Conservation (phyloP, 1,284 basidiomycete species). For the Papiliotrema fonsecae region DNA sequence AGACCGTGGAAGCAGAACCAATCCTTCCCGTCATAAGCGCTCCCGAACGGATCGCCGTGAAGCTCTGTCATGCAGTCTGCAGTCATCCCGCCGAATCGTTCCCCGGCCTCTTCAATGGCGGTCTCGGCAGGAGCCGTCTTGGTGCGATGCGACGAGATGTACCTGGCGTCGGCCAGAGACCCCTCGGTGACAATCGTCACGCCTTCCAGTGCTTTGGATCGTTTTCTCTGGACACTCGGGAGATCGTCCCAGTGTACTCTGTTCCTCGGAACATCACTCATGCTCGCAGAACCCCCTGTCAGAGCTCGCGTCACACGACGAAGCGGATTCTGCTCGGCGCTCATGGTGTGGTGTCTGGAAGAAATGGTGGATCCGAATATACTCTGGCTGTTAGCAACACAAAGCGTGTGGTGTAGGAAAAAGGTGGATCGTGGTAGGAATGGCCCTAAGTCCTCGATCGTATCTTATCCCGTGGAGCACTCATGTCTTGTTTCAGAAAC, state of each 20-base stretch:
- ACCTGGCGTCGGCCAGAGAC: neutral
- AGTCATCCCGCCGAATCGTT: neutral
- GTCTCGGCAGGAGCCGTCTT: too few species aligned
- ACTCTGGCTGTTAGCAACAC: too few species aligned
- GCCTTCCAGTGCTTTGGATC: neutral
- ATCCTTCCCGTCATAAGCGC: neutral
- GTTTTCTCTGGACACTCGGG: neutral
- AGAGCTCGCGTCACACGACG: neutral
- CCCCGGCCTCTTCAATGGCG: neutral
- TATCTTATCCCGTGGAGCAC: too few species aligned
- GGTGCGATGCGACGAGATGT: neutral
- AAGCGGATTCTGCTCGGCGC: neutral
- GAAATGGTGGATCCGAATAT: too few species aligned
- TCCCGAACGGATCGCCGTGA: neutral
- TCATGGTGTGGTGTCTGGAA: neutral
- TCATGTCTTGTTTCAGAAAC: too few species aligned
- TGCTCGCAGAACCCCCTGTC: too few species aligned
- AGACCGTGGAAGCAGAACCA: neutral
- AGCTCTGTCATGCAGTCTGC: neutral
- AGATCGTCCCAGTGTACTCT: neutral
- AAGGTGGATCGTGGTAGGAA: too few species aligned
- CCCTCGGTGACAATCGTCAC: neutral
- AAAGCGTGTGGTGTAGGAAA: too few species aligned
- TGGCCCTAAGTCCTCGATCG: too few species aligned
- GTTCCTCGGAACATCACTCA: too few species aligned